Evolutionary conservation across 306 rosid genomes (phyloP), one percentile per base, ranked within the genome.

Genomic region (Pachyrhizus erosus): DNA sequence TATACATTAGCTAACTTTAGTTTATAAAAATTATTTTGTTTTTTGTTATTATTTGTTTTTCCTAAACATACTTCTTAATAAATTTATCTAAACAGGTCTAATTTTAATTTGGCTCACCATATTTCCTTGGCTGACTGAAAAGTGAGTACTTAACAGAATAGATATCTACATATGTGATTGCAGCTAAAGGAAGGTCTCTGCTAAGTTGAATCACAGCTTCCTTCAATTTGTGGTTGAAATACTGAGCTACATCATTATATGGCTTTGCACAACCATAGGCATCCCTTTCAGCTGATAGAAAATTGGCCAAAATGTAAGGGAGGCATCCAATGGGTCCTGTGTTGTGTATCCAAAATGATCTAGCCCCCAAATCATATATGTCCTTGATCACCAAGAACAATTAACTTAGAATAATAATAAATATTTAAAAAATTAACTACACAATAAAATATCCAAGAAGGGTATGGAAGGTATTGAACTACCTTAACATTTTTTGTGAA

Each of bases 131-230:
- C 2, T 88, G 27, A 27, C 40, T 80, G 10, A 14, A 79, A 15
- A 88, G 88, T 27, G 89, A 83, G 58, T 75, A 85, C 74, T 88
- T 88, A 14, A 33, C 76, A 27, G 88, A 75, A 17, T 87, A 87
- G 7, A 88, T 46, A 70, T 94, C 98, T 18, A 91, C 97, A 39
- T 94, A 87, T 2, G 94, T 94, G 69, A 94, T 68, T 58, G 90
- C 90, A 61, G 94, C 86, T 0, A 31, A 29, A 4, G 94, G 87
- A 45, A 92, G 86, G 42, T 89, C 82, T 21, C 82, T 61, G 13
- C 89, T 81, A 17, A 92, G 87, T 49, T 89, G 84, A 82, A 21
- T 48, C 8, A 84, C 80, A 0, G 78, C 86, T 55, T 94, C 73
- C 55, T 89, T 92, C 46, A 94, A 86, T 29, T 89, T 78, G 0